Conservation (phyloP, 768 basidiomycete genomes). For the Fistulinella prunicolor region DNA sequence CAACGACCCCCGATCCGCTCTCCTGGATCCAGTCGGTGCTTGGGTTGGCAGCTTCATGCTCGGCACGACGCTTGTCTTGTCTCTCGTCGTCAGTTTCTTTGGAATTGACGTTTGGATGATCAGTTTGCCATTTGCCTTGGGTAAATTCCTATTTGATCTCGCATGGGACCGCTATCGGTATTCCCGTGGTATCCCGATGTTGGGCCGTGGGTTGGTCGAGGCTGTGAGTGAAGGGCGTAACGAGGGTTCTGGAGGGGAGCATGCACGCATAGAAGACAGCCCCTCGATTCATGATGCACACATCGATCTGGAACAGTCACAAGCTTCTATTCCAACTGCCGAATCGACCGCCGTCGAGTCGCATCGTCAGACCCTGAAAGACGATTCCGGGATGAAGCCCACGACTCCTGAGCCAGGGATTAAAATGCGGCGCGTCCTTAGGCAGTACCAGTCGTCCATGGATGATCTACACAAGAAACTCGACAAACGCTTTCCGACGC, state of each 20-base stretch:
- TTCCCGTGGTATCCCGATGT: conserved; percentile 23
- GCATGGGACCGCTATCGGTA: conserved; percentile 54
- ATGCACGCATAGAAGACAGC: background rate
- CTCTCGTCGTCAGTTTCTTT: conserved; percentile 74
- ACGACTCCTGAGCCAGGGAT: background rate
- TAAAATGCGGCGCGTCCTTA: background rate
- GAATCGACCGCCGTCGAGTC: conserved; percentile 4
- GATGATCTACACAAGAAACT: conserved; percentile 1
- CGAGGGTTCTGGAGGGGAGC: background rate
- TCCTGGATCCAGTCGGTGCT: conserved; percentile 74
- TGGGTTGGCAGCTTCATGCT: conserved; percentile 69
- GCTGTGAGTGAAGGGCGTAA: background rate
- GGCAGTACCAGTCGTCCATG: background rate
- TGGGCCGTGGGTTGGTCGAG: conserved; percentile 5
- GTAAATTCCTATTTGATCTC: conserved; percentile 70
- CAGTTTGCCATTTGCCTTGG: conserved; percentile 72
- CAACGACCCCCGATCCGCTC: conserved; percentile 54
- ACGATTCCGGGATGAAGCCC: background rate
- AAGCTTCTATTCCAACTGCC: background rate
- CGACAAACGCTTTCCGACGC: conserved; percentile 61
- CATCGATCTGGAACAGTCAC: background rate
- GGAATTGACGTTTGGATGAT: conserved; percentile 82
- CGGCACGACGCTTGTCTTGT: conserved; percentile 60
- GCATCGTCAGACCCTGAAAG: background rate
- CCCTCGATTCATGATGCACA: background rate